Evolutionary conservation across 2,329 filamentous ascomycete species (phyloP).

Genomic region (Metarhizium rileyi): DNA sequence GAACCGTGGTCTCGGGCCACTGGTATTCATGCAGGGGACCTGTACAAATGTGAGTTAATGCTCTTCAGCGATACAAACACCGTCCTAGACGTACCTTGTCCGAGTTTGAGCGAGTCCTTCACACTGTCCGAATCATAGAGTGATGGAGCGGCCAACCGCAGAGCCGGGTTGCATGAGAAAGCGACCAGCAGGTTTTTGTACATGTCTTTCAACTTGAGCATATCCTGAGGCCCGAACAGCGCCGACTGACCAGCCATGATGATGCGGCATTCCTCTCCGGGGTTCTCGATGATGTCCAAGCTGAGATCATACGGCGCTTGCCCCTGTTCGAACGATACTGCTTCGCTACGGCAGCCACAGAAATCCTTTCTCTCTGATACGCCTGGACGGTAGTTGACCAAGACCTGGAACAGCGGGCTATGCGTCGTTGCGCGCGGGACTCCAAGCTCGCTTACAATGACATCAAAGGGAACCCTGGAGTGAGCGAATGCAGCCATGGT

Average conservation of each 20-base stretch:
- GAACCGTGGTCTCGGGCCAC: background rate
- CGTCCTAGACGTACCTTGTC: too few species aligned
- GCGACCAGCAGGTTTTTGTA: too few species aligned
- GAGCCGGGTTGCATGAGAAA: too few species aligned
- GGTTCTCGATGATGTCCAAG: background rate
- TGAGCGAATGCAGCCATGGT: slow-evolving; percentile 17
- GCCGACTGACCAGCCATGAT: too few species aligned
- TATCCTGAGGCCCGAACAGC: too few species aligned
- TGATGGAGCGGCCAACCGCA: too few species aligned
- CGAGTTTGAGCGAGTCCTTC: too few species aligned
- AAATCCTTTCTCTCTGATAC: background rate
- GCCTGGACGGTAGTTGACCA: slow-evolving; percentile 27
- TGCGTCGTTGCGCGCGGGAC: slow-evolving; percentile 26
- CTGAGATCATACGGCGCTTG: background rate
- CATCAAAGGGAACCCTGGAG: slow-evolving; percentile 32
- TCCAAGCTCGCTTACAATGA: slow-evolving; percentile 31
- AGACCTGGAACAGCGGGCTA: slow-evolving; percentile 36
- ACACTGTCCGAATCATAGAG: too few species aligned
- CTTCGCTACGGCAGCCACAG: too few species aligned
- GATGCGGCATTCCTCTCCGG: background rate
- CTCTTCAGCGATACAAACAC: too few species aligned
- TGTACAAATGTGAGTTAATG: too few species aligned
- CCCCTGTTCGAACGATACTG: background rate
- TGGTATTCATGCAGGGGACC: background rate
- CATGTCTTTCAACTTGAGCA: too few species aligned